Evolutionary conservation across 495 filamentous ascomycete species (phyloP).

Genomic region (Trichoderma erinaceum): DNA sequence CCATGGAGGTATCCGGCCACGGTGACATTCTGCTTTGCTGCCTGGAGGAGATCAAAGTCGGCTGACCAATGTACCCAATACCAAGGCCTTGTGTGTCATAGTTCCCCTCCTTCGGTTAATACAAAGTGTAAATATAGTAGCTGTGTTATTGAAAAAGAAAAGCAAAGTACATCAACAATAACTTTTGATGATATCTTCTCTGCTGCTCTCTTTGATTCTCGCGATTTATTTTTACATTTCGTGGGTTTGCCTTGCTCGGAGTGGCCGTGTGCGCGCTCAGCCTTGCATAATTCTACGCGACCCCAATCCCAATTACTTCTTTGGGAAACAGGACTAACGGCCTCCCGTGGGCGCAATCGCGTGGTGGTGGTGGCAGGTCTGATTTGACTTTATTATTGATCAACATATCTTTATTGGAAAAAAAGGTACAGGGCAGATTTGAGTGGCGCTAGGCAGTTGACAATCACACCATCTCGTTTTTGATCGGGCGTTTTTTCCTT

Average conservation of each 20-base stretch:
- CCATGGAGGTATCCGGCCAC: too few relatives aligned
- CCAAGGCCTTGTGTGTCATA: background rate
- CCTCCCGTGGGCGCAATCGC: background rate
- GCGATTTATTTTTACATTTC: background rate
- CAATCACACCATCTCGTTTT: background rate
- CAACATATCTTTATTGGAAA: too few relatives aligned
- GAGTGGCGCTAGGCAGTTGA: too few relatives aligned
- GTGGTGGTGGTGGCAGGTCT: too few relatives aligned
- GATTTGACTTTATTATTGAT: too few relatives aligned
- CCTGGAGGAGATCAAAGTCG: background rate
- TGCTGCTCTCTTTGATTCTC: background rate
- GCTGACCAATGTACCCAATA: background rate
- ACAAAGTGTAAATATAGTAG: background rate
- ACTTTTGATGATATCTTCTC: background rate
- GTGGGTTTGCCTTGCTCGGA: conserved; percentile 5
- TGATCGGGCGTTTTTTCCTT: background rate
- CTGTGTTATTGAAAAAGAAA: background rate
- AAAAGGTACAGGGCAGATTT: too few relatives aligned
- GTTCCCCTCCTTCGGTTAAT: background rate
- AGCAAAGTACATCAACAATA: background rate
- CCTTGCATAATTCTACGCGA: background rate
- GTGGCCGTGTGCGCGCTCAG: conserved; percentile 6
- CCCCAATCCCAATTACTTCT: background rate
- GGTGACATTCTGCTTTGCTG: background rate
- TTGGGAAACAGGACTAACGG: background rate